Evolutionary conservation across 345 rosid genomes (phyloP), one percentile per base, ranked within the genome.

Genomic region (Euphorbia peplus): DNA sequence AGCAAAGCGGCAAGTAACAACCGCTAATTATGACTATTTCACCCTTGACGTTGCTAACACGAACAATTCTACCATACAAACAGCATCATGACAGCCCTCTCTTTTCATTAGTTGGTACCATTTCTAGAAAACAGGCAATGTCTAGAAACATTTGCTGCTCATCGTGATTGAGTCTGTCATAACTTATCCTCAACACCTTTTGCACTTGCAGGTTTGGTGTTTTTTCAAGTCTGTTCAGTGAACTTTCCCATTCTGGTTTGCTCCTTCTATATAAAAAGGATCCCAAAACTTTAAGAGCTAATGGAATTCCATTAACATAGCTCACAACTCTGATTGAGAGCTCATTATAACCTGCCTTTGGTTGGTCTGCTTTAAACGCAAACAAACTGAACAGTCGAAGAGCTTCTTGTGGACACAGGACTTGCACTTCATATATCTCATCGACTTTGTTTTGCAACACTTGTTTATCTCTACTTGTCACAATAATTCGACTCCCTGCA

Each of bases 401-500:
- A 51, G 48, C 12, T 29, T 66, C 26, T 8, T 18, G 2, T 2
- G 3, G 41, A 64, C 6, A 7, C 30, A 51, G n/a, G 1, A 10
- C 2, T 51, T 26, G 57, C 6, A 50, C 69, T 16, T 65, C 19
- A 29, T 48, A 64, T 15, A 35, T 26, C 6, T 28, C 1, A 25
- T 64, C 68, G 9, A 10, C 54, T 64, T n/a, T 14, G 29, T 65
- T 16, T 50, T 16, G 35, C 51, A 64, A 30, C 12, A 65, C 46
- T 19, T 65, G 58, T 32, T 52, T 50, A 2, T 65, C 69, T 50
- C 58, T 62, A 22, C 66, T 62, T 9, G 66, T 62, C 13, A 67
- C 21, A 4, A 55, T 54, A 60, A 67, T 41, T 25, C 62, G 42
- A 39, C 62, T 54, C 42, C 62, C 70, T 0, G 35, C 62, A 39